A percentile compares a stretch with the other conserved stretches of the same genome.
Evolutionary conservation across 805 yeast genomes (phyloP).

Genomic region (Scheffersomyces amazonensis): DNA sequence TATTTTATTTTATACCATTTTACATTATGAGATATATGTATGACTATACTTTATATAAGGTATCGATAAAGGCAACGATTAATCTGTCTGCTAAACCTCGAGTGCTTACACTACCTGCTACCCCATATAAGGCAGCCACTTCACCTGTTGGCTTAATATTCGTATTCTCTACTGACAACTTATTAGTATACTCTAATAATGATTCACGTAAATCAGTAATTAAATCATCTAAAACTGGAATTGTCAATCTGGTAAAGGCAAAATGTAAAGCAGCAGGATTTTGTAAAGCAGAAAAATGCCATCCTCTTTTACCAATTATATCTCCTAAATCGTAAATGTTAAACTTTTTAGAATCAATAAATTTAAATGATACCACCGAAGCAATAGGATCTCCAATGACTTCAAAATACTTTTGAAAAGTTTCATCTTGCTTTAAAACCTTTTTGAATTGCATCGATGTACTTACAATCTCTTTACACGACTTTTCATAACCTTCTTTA

Average conservation of each 20-base stretch:
- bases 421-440: conserved; percentile 41
- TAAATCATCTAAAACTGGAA: conserved; percentile 58
- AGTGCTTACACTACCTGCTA: conserved; percentile 87
- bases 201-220: conserved; percentile 46
- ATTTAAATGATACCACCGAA: conserved; percentile 79
- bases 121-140: conserved; percentile 91
- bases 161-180: conserved; percentile 12
- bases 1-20: no score
- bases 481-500: conserved; percentile 70
- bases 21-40: no score
- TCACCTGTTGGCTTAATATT: conserved; percentile 36
- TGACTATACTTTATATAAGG: conserved; percentile 64
- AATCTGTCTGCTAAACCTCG: conserved; percentile 79
- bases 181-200: conserved; percentile 30
- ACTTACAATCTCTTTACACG: conserved; percentile 63
- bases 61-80: conserved; percentile 78
- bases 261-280: conserved; percentile 88
- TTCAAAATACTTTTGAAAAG: conserved; percentile 50
- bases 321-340: conserved; percentile 83
- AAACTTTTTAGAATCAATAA: conserved; percentile 34
- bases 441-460: conserved; percentile 59
- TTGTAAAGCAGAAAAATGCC: conserved; percentile 90
- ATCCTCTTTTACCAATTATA: conserved; percentile 59
- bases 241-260: conserved; percentile 77
- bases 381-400: conserved; percentile 83